Conservation (phyloP, 1,284 basidiomycete species). For the Megacollybia platyphylla region DNA sequence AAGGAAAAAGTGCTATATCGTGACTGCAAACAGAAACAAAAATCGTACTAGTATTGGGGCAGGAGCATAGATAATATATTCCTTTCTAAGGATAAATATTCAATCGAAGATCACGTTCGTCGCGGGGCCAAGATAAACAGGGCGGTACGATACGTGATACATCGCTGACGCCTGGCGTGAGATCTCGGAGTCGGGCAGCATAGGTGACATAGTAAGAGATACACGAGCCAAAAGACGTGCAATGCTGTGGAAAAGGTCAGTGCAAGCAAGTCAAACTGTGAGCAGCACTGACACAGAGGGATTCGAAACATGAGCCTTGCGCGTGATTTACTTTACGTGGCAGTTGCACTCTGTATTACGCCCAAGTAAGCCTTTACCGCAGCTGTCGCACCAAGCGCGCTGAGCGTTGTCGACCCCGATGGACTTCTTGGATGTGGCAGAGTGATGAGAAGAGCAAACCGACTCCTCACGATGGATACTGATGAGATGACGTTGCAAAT, state of each 20-base stretch:
- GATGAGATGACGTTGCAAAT: conserved; percentile 74
- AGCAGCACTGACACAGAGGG: conserved; percentile 12
- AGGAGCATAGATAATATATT: neutral
- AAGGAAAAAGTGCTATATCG: no score
- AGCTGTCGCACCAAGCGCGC: conserved; percentile 60
- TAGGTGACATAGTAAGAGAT: conserved; percentile 15
- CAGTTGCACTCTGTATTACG: conserved; percentile 46
- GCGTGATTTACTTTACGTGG: conserved; percentile 42
- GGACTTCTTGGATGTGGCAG: conserved; percentile 24
- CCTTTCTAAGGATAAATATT: conserved; percentile 10
- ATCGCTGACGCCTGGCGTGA: conserved; percentile 37
- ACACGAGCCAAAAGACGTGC: conserved; percentile 8
- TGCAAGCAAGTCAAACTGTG: conserved; percentile 3
- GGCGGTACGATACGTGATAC: conserved; percentile 55
- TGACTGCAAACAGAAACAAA: neutral
- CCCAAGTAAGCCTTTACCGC: conserved; percentile 61
- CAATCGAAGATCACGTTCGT: conserved; percentile 47
- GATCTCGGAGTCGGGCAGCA: conserved; percentile 17
- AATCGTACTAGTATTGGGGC: neutral
- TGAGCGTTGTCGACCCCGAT: conserved; percentile 52
- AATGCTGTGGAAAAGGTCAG: neutral
- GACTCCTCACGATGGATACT: conserved; percentile 73
- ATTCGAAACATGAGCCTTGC: conserved; percentile 11
- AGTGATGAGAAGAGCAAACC: conserved; percentile 24
- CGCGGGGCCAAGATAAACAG: conserved; percentile 37